phyloP scores from a whole-genome alignment of 2,329 filamentous ascomycete species.

The Venturia oleaginea region DNA sequence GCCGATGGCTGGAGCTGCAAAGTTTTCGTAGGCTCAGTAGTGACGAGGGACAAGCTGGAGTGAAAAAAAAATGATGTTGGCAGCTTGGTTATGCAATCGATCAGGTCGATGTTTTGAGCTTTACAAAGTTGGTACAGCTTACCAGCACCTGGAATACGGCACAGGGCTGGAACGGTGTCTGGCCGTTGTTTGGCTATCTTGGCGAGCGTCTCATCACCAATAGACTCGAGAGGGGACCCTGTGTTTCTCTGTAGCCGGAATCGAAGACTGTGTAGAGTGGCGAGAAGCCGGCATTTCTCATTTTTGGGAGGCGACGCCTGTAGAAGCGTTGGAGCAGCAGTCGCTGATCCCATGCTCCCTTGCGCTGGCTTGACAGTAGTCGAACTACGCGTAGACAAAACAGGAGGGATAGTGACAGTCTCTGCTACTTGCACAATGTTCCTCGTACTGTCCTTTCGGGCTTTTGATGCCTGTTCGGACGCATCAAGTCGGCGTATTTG shows the following conservation, averaged over 20 bases:
- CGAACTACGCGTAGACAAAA: background rate
- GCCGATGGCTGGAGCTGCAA: background rate
- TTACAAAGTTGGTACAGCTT: background rate
- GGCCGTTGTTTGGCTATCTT: background rate
- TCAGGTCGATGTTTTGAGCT: background rate
- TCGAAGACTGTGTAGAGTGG: constrained; percentile 1
- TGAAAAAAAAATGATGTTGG: background rate
- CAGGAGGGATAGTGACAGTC: background rate
- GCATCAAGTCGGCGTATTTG: background rate
- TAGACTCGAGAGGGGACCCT: background rate
- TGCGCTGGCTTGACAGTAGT: background rate
- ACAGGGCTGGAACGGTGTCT: background rate
- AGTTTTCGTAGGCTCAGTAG: too few species aligned
- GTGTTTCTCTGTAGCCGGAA: constrained; percentile 2
- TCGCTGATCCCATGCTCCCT: background rate
- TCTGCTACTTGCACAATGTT: background rate
- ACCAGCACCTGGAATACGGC: constrained; percentile 4
- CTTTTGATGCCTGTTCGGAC: background rate
- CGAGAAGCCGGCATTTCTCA: background rate
- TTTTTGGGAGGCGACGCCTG: background rate
- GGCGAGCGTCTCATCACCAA: background rate
- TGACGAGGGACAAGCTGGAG: background rate
- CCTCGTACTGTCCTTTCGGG: background rate
- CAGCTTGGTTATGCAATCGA: background rate
- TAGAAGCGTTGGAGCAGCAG: background rate